Base-by-base conservation (phyloP, 176 grass and related monocot species). In the Oryza rufipogon region DNA sequence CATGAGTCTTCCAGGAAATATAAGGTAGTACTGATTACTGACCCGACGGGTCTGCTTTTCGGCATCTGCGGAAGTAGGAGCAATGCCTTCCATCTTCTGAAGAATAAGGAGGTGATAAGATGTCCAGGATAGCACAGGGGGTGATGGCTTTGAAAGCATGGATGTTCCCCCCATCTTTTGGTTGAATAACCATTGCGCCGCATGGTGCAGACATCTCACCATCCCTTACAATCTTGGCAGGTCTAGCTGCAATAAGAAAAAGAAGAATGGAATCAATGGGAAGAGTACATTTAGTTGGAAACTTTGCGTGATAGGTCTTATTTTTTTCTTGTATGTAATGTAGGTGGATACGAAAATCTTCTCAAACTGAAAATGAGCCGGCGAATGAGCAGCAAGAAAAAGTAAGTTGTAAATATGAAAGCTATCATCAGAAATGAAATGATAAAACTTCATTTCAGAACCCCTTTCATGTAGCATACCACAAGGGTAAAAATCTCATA, bases 51-150 rank as follows among this genome's bases (percentile, higher is more conserved):
- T 83, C 61, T 33, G 42, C 68, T 81, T 49, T 87, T 48, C 34
- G 17, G 75, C 66, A 63, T 54, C 78, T 89, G 51, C 84, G 74
- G 68, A 91, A 94, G 64, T 91, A 94, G 72, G 92, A 89, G 83
- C 92, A 94, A 63, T 94, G 88, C 51, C 88, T 81, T 14, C 92
- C 88, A 20, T 86, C 71, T 83, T 86, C 83, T 68, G 86, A 88
- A 11, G 92, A 94, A 74, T 94, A 94, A 16, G 92, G 92, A 17
- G 92, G 88, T 17, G 92, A 88, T 12, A 94, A n/a, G 49, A 94
- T 90, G 80, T 94, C 76, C 11, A 94, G 82, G 46, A 94, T 87
- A 36, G 92, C 92, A 64, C 88, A 94, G 7, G 86, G 88, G 51
- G 92, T 91, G 61, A 94, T 86, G 74, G 92, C 92, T 76, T 78